phyloP scores from a whole-genome alignment of 805 yeast genomes.

The Saccharomycopsis oosterbeekiorum region DNA sequence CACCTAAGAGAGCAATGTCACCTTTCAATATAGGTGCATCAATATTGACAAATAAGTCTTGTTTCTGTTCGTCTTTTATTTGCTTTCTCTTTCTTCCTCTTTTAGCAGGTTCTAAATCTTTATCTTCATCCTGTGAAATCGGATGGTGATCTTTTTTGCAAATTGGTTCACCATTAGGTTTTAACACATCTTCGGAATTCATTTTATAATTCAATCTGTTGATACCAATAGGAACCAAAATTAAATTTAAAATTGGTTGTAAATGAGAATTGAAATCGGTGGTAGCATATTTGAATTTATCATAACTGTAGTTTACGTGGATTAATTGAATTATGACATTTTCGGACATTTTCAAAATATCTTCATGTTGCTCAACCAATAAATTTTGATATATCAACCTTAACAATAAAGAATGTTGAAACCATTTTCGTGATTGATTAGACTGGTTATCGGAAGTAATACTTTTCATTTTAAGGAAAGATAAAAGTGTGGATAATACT shows the following conservation, averaged over 20 bases:
- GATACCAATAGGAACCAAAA: conserved; percentile 92
- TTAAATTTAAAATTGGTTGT: conserved; percentile 49
- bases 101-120: conserved; percentile 16
- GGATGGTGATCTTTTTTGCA: not conserved
- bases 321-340: conserved; percentile 51
- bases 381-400: conserved; percentile 80
- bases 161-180: conserved; percentile 60
- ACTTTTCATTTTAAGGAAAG: conserved; percentile 52
- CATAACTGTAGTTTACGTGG: conserved; percentile 30
- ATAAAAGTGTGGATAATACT: conserved; percentile 68
- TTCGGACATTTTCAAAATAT: conserved; percentile 54
- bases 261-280: conserved; percentile 47
- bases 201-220: conserved; percentile 80
- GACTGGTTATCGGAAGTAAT: conserved; percentile 18
- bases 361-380: conserved; percentile 77
- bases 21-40: conserved; percentile 91
- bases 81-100: conserved; percentile 42
- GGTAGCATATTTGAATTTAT: conserved; percentile 23
- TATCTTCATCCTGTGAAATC: conserved; percentile 19
- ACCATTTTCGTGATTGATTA: conserved; percentile 43
- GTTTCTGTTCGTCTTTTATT: not conserved
- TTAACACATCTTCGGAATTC: conserved; percentile 63
- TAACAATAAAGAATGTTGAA: conserved; percentile 70
- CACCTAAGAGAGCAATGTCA: conserved; percentile 78
- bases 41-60: conserved; percentile 64